These are phyloP conservation scores for Rutidosis leptorrhynchoides DNA, from an alignment of 129 eudicot species.

Conservation along the genomic window DNA sequence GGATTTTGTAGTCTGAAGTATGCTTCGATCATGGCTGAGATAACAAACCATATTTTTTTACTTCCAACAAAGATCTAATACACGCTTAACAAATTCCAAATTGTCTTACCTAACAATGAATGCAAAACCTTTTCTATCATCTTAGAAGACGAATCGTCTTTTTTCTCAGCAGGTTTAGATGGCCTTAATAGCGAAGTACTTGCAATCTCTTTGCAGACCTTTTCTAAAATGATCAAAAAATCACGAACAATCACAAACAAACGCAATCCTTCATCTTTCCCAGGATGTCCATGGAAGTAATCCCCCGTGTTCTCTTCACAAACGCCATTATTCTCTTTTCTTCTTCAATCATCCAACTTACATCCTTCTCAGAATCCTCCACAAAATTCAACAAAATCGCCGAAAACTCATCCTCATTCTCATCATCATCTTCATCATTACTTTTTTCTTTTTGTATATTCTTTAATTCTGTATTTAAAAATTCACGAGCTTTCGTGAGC, in stretches of 20 bases:
- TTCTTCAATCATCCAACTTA: conserved; percentile 68
- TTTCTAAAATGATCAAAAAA: conserved; percentile 69
- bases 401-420: conserved; percentile 46
- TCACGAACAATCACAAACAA: conserved; percentile 83
- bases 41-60: no score
- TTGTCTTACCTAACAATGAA: no score
- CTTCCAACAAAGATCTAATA: no score
- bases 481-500: conserved; percentile 55
- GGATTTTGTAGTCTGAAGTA: no score
- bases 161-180: conserved; percentile 20
- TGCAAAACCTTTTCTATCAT: not conserved
- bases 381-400: conserved; percentile 55
- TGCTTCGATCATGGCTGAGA: no score
- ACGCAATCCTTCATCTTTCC: conserved; percentile 89
- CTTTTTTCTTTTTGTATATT: conserved; percentile 46
- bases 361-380: conserved; percentile 70
- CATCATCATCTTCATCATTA: conserved; percentile 9
- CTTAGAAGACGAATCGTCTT: conserved; percentile 7
- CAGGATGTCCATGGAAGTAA: conserved; percentile 85
- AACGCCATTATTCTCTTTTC: conserved; percentile 82
- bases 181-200: conserved; percentile 37
- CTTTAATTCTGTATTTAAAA: conserved; percentile 60
- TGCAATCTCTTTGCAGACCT: conserved; percentile 72
- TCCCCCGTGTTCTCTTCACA: conserved; percentile 77
- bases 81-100: no score